These are phyloP conservation scores for Blastomyces silverae DNA, from an alignment of 2,329 filamentous ascomycete genomes.

Conservation along the genomic window DNA sequence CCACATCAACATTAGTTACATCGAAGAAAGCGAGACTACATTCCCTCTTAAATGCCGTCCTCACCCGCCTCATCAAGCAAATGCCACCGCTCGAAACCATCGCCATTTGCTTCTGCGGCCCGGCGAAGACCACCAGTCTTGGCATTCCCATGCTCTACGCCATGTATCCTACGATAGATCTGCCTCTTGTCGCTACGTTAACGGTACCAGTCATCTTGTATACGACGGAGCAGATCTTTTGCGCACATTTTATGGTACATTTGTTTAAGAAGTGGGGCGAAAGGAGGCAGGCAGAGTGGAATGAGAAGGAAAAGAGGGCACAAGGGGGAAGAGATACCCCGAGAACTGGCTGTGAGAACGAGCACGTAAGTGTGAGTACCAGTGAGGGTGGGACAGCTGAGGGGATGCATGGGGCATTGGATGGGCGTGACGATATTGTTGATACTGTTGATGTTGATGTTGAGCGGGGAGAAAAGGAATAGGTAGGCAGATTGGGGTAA, in stretches of 20 bases:
- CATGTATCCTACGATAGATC: conserved; percentile 48
- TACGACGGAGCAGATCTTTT: conserved; percentile 37
- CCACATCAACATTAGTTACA: not conserved
- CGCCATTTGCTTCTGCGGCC: conserved; percentile 65
- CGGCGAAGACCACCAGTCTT: conserved; percentile 64
- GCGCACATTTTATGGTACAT: conserved; percentile 37
- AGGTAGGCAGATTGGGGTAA: not conserved
- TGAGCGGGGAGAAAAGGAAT: conserved; percentile 3
- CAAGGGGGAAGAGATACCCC: not conserved
- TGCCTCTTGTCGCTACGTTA: conserved; percentile 34
- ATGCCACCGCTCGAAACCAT: conserved; percentile 57
- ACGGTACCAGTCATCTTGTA: conserved; percentile 37
- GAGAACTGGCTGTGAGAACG: not conserved
- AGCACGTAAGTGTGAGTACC: not conserved
- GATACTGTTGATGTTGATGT: not conserved
- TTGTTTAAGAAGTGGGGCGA: conserved; percentile 31
- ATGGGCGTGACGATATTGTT: not conserved
- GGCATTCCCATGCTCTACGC: conserved; percentile 62
- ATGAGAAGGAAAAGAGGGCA: conserved; percentile 20
- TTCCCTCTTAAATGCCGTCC: conserved; percentile 15
- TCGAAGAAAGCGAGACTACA: conserved; percentile 1
- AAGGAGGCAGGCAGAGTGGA: conserved; percentile 13
- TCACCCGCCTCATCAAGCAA: conserved; percentile 25
- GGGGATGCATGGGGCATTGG: conserved; percentile 6
- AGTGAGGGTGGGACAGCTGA: conserved; percentile 11